Percentiles rank a stretch among this genome's conserved stretches.
phyloP scores from a whole-genome alignment of 768 basidiomycete genomes.

The Termitomyces sp. region DNA sequence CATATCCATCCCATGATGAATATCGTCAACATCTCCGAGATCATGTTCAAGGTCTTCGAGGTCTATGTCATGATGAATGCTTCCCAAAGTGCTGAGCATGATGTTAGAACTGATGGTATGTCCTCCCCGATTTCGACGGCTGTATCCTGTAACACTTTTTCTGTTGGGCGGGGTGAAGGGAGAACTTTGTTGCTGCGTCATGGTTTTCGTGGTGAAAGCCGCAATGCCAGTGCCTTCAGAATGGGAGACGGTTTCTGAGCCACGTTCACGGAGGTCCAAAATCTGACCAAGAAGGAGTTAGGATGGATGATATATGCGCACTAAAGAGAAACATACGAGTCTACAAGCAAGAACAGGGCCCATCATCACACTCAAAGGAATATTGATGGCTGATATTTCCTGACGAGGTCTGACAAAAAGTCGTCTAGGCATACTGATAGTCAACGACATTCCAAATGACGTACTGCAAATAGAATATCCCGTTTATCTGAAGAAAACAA shows the following conservation, averaged over 20 bases:
- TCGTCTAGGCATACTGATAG: background rate
- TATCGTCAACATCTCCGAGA: constrained; percentile 52
- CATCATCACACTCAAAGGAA: constrained; percentile 81
- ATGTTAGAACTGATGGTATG: constrained; percentile 56
- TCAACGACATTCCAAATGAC: constrained; percentile 13
- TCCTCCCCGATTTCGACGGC: constrained; percentile 33
- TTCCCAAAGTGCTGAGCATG: constrained; percentile 59
- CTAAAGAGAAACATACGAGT: constrained; percentile 36
- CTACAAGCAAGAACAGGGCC: constrained; percentile 76
- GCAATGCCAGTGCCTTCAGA: constrained; percentile 68
- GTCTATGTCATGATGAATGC: constrained; percentile 44
- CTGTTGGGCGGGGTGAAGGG: constrained; percentile 49
- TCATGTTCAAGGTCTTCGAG: constrained; percentile 46
- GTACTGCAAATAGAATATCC: constrained; percentile 82
- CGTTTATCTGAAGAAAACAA: constrained; percentile 47
- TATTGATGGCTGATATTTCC: constrained; percentile 78
- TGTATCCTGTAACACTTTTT: constrained; percentile 32
- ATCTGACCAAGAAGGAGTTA: constrained; percentile 36
- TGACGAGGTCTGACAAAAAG: constrained; percentile 58
- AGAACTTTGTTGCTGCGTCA: constrained; percentile 47
- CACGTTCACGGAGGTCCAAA: constrained; percentile 76
- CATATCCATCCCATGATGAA: constrained; percentile 48
- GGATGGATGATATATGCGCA: constrained; percentile 3
- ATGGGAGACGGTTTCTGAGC: constrained; percentile 71
- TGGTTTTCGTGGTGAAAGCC: constrained; percentile 61